phyloP scores from a whole-genome alignment of 805 yeast genomes.

The Yarrowia sp. region DNA sequence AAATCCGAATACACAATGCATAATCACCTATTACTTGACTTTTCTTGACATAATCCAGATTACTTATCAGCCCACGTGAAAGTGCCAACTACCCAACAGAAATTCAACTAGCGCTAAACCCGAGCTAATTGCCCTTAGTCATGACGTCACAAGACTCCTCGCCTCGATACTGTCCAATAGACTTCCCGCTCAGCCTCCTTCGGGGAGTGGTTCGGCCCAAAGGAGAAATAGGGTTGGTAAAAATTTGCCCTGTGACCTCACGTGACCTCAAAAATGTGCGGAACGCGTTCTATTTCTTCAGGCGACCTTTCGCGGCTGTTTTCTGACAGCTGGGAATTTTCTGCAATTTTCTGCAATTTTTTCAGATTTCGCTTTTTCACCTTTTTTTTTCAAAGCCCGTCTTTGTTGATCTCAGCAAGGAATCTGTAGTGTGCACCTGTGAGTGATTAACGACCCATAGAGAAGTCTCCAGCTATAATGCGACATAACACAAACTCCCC shows the following conservation, averaged over 20 bases:
- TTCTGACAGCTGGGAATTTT: background rate
- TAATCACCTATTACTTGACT: no score
- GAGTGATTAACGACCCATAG: no score
- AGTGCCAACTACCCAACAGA: background rate
- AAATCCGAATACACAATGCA: no score
- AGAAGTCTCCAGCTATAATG: no score
- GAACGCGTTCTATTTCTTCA: no score
- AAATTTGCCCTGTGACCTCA: background rate
- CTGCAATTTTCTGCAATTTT: background rate
- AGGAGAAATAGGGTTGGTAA: constrained; percentile 16
- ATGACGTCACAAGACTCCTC: constrained; percentile 9
- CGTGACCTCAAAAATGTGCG: no score
- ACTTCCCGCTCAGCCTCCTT: constrained; percentile 16
- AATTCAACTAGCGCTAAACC: no score
- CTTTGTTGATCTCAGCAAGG: no score
- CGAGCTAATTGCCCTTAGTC: no score
- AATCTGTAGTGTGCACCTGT: no score
- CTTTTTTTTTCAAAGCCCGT: background rate
- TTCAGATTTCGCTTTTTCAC: background rate
- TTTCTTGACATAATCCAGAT: background rate
- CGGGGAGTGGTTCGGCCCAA: constrained; percentile 16
- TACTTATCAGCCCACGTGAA: background rate
- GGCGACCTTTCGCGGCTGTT: no score
- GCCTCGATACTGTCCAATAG: background rate
- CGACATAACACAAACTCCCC: no score